A percentile compares a stretch with the other conserved stretches of the same genome.
These are phyloP conservation scores for Penstemon barbatus DNA, from an alignment of 257 asterid genomes.

Conservation along the genomic window DNA sequence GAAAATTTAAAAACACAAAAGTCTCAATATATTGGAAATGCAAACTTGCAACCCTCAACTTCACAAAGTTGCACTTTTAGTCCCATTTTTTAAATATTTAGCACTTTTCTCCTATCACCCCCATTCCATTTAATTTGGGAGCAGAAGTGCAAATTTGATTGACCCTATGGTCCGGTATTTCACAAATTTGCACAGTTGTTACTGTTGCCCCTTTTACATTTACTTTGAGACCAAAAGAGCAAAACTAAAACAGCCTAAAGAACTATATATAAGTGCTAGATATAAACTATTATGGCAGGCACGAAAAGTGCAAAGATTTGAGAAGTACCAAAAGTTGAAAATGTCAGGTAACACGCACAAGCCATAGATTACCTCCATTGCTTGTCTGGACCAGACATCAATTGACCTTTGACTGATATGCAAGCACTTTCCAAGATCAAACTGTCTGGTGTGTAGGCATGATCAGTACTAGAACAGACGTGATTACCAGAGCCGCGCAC, in stretches of 20 bases:
- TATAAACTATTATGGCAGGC: too few species aligned
- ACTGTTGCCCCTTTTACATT: too few species aligned
- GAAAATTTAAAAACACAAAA: conserved; percentile 28
- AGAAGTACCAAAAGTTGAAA: background rate
- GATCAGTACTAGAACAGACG: conserved; percentile 8
- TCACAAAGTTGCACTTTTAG: too few species aligned
- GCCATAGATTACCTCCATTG: conserved; percentile 42
- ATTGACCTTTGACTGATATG: conserved; percentile 31
- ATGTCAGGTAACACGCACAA: background rate
- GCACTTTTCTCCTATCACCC: too few species aligned
- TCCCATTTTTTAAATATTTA: too few species aligned
- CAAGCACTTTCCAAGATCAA: conserved; percentile 27
- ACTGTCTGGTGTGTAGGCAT: conserved; percentile 21
- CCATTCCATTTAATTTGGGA: background rate
- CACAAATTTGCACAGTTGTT: too few species aligned
- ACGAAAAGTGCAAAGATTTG: too few species aligned
- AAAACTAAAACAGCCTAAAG: too few species aligned
- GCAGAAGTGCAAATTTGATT: background rate
- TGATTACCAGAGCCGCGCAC: conserved; percentile 14
- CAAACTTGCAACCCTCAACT: too few species aligned
- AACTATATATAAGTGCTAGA: too few species aligned
- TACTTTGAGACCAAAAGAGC: too few species aligned
- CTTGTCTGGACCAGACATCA: conserved; percentile 29
- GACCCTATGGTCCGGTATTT: too few species aligned
- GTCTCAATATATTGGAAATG: background rate